Evolutionary conservation across 768 basidiomycete genomes (phyloP), one percentile per base, ranked within the genome.

Genomic region (Punctularia strigosozonata): DNA sequence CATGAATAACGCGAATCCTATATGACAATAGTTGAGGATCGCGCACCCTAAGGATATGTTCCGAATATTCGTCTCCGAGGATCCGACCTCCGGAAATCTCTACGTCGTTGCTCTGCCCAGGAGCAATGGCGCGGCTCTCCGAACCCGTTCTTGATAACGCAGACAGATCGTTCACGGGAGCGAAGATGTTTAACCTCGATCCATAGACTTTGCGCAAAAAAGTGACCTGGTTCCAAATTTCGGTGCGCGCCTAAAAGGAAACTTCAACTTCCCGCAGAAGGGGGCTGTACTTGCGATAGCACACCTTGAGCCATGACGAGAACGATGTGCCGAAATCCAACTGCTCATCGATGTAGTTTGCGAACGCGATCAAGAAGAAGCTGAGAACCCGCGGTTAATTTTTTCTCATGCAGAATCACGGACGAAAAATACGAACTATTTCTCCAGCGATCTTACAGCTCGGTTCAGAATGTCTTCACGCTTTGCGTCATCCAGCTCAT

Each of bases 281-380:
- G 39, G 13, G n/a, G 14, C n/a, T 22, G 17, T 3, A 14, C 26
- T n/a, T 6, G 15, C 33, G 22, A 33, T 4, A 51, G n/a, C 64
- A 22, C 23, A 82, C 84, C 70, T 80, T 80, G 24, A 95, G 60
- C 91, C 91, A 97, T n/a, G 72, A 65, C 1, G 80, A 80, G 56
- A 98, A 97, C 8, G 70, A 77, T 45, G 77, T 73, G 30, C 63
- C 56, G 52, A 82, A 74, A 39, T 68, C 59, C 46, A 73, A 63
- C 10, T 78, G 70, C 20, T 69, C 66, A 38, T 78, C 74, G 4
- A 94, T 78, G 49, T 84, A 99, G 43, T 79, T 86, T 2, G 91
- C 84, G 50, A 97, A 99, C 0, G 83, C 85, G 43, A 98, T 84
- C 48, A 91, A 75, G 61, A 97, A 97, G 64, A 94, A 95, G 57